A percentile compares a stretch with the other conserved stretches of the same genome.
Evolutionary conservation across 768 basidiomycete genomes (phyloP).

Genomic region (Rubroboletus pulcherrimus): DNA sequence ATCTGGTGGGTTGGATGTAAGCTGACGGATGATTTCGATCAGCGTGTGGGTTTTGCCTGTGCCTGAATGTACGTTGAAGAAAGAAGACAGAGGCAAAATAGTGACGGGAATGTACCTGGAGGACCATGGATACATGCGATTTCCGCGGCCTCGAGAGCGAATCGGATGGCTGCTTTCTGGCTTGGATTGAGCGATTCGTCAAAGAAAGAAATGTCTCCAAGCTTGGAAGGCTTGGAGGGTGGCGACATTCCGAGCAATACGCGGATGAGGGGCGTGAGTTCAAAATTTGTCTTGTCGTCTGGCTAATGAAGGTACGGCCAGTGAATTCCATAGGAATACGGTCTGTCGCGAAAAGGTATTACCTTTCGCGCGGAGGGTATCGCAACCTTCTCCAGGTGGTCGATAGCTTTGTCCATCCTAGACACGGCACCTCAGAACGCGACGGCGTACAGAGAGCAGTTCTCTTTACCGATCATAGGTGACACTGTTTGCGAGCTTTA

Average conservation of each 20-base stretch:
- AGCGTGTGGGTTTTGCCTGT: constrained; percentile 97
- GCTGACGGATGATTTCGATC: constrained; percentile 88
- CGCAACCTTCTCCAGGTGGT: constrained; percentile 53
- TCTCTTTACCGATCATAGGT: constrained; percentile 75
- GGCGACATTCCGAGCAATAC: constrained; percentile 67
- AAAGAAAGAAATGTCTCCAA: constrained; percentile 57
- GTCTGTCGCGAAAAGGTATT: background rate
- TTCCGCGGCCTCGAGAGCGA: constrained; percentile 76
- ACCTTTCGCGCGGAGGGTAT: constrained; percentile 27
- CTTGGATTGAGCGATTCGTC: constrained; percentile 76
- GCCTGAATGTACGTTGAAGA: constrained; percentile 36
- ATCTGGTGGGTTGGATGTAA: constrained; percentile 45
- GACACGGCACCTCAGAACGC: background rate
- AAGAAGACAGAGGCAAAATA: background rate
- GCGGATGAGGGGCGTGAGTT: constrained; percentile 51
- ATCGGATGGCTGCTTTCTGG: constrained; percentile 79
- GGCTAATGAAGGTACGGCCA: constrained; percentile 19
- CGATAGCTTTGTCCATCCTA: constrained; percentile 86
- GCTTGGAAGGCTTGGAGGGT: constrained; percentile 38
- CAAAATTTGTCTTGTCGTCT: constrained; percentile 41
- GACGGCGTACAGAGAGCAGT: background rate
- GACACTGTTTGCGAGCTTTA: constrained; percentile 90
- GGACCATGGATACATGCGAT: constrained; percentile 95
- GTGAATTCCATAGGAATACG: background rate
- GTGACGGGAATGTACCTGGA: constrained; percentile 54